Percentiles rank a stretch among this genome's conserved stretches.
Conservation (phyloP, 73 alveolate species). For the Diophrys sp. region DNA sequence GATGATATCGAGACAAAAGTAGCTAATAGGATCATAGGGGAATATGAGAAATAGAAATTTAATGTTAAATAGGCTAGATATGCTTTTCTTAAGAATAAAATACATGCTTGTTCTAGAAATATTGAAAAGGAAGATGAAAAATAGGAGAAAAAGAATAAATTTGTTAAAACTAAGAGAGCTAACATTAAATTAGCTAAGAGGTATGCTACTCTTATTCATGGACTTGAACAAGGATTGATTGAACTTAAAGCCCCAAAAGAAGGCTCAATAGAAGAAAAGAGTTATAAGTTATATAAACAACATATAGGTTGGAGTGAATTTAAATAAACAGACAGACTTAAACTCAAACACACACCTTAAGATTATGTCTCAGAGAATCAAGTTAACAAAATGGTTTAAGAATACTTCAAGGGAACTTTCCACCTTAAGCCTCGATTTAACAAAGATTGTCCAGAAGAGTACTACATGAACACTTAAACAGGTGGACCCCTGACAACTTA, state of each 20-base stretch:
- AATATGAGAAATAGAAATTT: not conserved
- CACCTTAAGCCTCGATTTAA: not conserved
- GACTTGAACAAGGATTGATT: not conserved
- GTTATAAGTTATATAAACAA: not conserved
- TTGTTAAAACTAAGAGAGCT: not conserved
- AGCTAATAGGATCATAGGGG: not conserved
- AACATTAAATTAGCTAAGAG: not conserved
- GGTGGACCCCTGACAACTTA: not conserved
- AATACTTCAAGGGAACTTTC: not conserved
- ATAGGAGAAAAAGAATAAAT: not conserved
- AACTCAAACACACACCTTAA: not conserved
- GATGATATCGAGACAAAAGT: constrained; percentile 3
- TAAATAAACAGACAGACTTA: not conserved
- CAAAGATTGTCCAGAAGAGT: not conserved
- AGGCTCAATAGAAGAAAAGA: not conserved
- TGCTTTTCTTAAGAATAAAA: not conserved
- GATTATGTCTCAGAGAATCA: not conserved
- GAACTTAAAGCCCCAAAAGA: not conserved
- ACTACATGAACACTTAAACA: not conserved
- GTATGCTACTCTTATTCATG: not conserved
- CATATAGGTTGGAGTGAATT: constrained; percentile 1
- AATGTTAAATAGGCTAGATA: not conserved
- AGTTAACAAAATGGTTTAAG: not conserved
- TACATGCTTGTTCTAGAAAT: not conserved
- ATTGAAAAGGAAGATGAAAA: not conserved